Conservation (phyloP, 805 yeast genomes). For the Wickerhamiella spandovensis region DNA sequence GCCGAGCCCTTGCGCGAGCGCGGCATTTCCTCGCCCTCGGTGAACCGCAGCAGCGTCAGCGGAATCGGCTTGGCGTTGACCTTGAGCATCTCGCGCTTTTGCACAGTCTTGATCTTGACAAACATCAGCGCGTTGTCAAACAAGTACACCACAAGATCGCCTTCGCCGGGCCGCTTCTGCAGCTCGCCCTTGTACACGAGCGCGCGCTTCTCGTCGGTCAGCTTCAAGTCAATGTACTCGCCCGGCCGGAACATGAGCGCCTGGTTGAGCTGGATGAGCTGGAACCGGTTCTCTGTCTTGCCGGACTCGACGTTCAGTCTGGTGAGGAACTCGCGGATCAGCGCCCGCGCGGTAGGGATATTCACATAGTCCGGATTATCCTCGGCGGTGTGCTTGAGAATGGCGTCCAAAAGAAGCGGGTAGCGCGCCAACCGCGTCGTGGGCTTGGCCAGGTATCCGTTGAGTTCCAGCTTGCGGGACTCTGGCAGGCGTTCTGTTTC, state of each 20-base stretch:
- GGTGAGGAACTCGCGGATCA: constrained; percentile 59
- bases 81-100: constrained; percentile 79
- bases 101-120: constrained; percentile 73
- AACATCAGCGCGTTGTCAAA: constrained; percentile 81
- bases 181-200: constrained; percentile 68
- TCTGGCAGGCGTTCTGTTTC: constrained; percentile 78
- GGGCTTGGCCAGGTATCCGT: constrained; percentile 88
- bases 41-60: constrained; percentile 56
- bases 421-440: constrained; percentile 93
- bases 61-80: constrained; percentile 86
- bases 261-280: constrained; percentile 74
- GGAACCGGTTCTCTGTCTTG: constrained; percentile 84
- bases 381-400: constrained; percentile 69
- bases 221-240: constrained; percentile 73
- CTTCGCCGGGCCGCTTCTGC: constrained; percentile 59
- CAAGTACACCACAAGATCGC: constrained; percentile 72
- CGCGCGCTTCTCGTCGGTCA: constrained; percentile 68
- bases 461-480: constrained; percentile 77
- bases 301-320: constrained; percentile 82
- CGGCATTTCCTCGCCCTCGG: constrained; percentile 71
- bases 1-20: constrained; percentile 17
- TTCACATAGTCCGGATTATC: constrained; percentile 59
- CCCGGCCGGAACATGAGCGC: constrained; percentile 68
- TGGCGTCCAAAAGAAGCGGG: constrained; percentile 70
- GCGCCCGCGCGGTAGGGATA: constrained; percentile 58